phyloP scores from a whole-genome alignment of 495 filamentous ascomycete species.

The Pyronema omphalodes region DNA sequence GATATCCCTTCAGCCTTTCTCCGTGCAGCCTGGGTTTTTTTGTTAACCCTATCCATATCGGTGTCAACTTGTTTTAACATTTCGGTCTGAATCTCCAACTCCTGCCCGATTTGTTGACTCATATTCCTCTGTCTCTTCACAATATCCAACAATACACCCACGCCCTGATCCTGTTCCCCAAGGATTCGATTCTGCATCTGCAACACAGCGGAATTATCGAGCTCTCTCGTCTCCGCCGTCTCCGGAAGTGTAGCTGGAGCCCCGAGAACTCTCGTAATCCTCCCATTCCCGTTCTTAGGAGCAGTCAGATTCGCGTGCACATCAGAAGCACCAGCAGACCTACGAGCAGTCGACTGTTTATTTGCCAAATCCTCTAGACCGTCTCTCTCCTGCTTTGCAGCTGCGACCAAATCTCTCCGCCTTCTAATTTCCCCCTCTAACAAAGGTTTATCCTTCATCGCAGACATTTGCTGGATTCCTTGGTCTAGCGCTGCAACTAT shows the following conservation, averaged over 20 bases:
- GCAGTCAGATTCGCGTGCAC: constrained; percentile 28
- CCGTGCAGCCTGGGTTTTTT: constrained; percentile 69
- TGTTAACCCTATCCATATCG: constrained; percentile 50
- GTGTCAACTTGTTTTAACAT: constrained; percentile 58
- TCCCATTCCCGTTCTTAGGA: constrained; percentile 32
- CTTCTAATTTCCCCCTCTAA: constrained; percentile 79
- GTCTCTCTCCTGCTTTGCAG: constrained; percentile 66
- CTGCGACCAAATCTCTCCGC: constrained; percentile 57
- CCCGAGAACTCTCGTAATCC: constrained; percentile 47
- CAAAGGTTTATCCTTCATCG: constrained; percentile 22
- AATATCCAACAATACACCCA: constrained; percentile 56
- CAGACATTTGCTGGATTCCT: constrained; percentile 36
- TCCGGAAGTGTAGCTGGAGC: constrained; percentile 43
- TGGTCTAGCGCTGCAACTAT: constrained; percentile 50
- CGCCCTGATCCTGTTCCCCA: constrained; percentile 64
- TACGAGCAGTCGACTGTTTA: constrained; percentile 34
- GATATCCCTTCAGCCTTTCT: constrained; percentile 62
- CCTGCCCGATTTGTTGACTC: constrained; percentile 66
- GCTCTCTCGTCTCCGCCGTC: constrained; percentile 68
- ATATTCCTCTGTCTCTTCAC: constrained; percentile 70
- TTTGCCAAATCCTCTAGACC: constrained; percentile 66
- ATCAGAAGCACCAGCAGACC: too few relatives aligned
- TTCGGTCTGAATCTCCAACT: constrained; percentile 68
- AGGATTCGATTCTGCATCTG: constrained; percentile 73
- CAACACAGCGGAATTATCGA: constrained; percentile 78